These are phyloP conservation scores for Pseudocercospora fijiensis DNA, from an alignment of 2,329 filamentous ascomycete species.

Conservation along the genomic window DNA sequence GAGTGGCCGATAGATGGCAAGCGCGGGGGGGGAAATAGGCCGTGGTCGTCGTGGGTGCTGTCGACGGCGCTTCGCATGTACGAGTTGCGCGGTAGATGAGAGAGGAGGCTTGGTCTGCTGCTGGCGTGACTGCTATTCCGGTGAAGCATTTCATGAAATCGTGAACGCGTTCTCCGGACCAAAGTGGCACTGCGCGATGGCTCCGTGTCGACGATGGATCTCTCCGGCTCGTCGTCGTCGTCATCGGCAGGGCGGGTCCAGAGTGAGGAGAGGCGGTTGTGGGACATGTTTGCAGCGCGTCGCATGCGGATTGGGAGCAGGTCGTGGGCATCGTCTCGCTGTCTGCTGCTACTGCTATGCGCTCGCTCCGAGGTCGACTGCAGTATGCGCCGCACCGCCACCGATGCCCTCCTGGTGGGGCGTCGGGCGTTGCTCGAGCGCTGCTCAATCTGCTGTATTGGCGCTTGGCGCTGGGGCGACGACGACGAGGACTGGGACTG, in stretches of 20 bases:
- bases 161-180: conserved; percentile 27
- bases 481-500: conserved; percentile 37
- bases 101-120: conserved; percentile 22
- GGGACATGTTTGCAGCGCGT: conserved; percentile 8
- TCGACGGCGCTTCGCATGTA: conserved; percentile 29
- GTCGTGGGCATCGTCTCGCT: conserved; percentile 12
- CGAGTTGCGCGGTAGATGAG: conserved; percentile 29
- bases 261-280: conserved; percentile 20
- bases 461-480: conserved; percentile 24
- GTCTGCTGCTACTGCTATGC: background rate
- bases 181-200: conserved; percentile 17
- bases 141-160: conserved; percentile 27
- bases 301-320: conserved; percentile 9
- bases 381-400: conserved; percentile 6
- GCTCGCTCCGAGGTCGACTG: background rate
- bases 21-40: conserved; percentile 31
- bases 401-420: conserved; percentile 3
- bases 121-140: conserved; percentile 20
- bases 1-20: conserved; percentile 37
- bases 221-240: conserved; percentile 13
- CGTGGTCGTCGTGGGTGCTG: conserved; percentile 24
- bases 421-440: background rate
- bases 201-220: conserved; percentile 6
- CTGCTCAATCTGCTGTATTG: background rate
- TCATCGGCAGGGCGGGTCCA: conserved; percentile 12